Conservation (phyloP, 202 grass and related monocot genomes). For the Bolboschoenoplectus hybrid region DNA sequence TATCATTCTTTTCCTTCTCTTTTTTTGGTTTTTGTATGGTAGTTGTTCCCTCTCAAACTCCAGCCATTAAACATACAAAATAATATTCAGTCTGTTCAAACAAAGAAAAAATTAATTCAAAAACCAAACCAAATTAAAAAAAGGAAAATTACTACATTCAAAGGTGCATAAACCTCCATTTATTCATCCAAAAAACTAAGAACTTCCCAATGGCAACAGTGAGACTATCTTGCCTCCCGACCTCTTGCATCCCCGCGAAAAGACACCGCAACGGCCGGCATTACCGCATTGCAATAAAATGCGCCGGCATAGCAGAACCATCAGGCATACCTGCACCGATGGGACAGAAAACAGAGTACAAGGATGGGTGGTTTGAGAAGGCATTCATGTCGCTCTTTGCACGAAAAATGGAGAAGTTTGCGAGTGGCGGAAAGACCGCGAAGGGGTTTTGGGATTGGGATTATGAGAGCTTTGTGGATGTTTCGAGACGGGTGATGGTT, state of each 20-base stretch:
- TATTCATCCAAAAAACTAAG: neutral
- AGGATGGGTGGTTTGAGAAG: conserved; percentile 70
- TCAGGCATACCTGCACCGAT: conserved; percentile 73
- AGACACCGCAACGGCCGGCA: neutral
- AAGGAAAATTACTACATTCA: conserved; percentile 12
- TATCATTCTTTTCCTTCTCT: neutral
- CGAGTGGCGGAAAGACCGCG: conserved; percentile 22
- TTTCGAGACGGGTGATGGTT: conserved; percentile 80
- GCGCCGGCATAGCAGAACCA: conserved; percentile 44
- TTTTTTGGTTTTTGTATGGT: conserved; percentile 7
- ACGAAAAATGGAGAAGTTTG: conserved; percentile 88
- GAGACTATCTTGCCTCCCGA: conserved; percentile 43
- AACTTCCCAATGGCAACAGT: conserved; percentile 42
- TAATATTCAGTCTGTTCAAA: conserved; percentile 17
- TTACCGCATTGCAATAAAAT: neutral
- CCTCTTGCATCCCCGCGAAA: conserved; percentile 13
- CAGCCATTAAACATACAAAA: conserved; percentile 33
- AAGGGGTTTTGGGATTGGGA: conserved; percentile 78
- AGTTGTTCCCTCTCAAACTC: conserved; percentile 32
- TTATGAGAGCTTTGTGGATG: conserved; percentile 93
- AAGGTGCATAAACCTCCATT: neutral
- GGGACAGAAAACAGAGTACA: conserved; percentile 87
- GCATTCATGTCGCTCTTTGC: conserved; percentile 88
- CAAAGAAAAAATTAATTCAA: neutral
- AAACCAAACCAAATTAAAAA: neutral